A percentile compares a stretch with the other conserved stretches of the same genome.
These are phyloP conservation scores for Hymenoscyphus fraxineus DNA, from an alignment of 2,329 filamentous ascomycete species.

Conservation along the genomic window DNA sequence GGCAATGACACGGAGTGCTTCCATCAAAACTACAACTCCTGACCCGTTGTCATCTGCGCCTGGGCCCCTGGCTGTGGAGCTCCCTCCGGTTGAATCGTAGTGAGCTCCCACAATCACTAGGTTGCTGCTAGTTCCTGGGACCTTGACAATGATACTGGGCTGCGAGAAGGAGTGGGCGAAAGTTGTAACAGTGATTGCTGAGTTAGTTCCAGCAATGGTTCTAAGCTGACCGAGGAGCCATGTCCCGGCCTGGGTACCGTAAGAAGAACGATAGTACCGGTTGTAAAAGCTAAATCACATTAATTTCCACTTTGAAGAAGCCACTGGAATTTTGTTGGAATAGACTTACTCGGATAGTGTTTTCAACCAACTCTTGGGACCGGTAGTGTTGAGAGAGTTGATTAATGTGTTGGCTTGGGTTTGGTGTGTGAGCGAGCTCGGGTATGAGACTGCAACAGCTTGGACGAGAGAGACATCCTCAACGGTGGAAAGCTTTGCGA, in stretches of 20 bases:
- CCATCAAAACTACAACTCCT: conserved; percentile 87
- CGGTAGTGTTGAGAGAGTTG: conserved; percentile 7
- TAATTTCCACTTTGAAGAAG: background rate
- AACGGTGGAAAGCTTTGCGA: background rate
- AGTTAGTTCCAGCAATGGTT: conserved; percentile 10
- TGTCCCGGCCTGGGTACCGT: conserved; percentile 11
- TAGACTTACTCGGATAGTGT: conserved; percentile 14
- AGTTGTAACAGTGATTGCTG: conserved; percentile 8
- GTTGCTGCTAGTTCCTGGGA: conserved; percentile 14
- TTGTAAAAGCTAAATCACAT: conserved; percentile 8
- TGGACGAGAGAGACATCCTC: background rate
- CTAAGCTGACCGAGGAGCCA: conserved; percentile 11
- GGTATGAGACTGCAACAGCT: conserved; percentile 13
- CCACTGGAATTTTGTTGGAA: background rate
- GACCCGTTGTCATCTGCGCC: conserved; percentile 91
- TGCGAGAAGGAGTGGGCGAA: conserved; percentile 15
- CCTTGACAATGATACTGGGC: conserved; percentile 16
- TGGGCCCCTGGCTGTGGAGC: conserved; percentile 49
- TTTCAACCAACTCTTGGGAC: conserved; percentile 8
- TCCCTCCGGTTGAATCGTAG: conserved; percentile 67
- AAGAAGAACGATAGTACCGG: conserved; percentile 13
- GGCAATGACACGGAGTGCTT: conserved; percentile 77
- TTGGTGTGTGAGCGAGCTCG: conserved; percentile 11
- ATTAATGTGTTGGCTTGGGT: conserved; percentile 12
- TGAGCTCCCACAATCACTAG: conserved; percentile 77